These are phyloP conservation scores for Leishmania braziliensis DNA, from an alignment of 208 protist genomes.

Conservation along the genomic window DNA sequence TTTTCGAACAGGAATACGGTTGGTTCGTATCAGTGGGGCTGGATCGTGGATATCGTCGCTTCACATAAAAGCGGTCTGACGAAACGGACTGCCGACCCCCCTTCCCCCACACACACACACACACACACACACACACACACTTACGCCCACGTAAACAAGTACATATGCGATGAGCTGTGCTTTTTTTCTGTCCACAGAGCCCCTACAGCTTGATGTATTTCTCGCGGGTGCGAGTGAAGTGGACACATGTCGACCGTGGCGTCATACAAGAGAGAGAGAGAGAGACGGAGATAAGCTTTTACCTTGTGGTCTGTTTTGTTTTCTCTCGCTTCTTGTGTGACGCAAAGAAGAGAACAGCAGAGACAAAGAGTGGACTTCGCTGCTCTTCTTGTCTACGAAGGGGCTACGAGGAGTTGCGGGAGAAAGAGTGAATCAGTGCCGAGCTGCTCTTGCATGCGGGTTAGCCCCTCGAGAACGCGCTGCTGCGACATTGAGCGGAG, in stretches of 20 bases:
- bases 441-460: slow-evolving; percentile 49
- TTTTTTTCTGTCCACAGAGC: neutral
- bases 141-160: too few relatives aligned
- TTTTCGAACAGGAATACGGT: neutral
- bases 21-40: neutral
- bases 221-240: neutral
- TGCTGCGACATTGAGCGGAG: slow-evolving; percentile 50
- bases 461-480: slow-evolving; percentile 43
- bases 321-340: neutral
- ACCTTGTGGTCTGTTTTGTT: neutral
- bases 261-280: neutral
- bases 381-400: slow-evolving; percentile 8
- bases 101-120: neutral
- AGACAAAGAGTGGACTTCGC: neutral
- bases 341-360: neutral
- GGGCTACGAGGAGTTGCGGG: slow-evolving; percentile 48
- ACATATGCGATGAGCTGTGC: neutral
- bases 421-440: slow-evolving; percentile 55
- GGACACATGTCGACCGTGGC: neutral
- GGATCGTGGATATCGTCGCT: neutral
- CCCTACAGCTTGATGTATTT: neutral
- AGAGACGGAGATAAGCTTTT: neutral
- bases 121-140: neutral
- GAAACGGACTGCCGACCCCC: neutral
- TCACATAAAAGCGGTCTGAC: neutral